Conservation (phyloP, 306 rosid species). For the Casuarina cunninghamiana region DNA sequence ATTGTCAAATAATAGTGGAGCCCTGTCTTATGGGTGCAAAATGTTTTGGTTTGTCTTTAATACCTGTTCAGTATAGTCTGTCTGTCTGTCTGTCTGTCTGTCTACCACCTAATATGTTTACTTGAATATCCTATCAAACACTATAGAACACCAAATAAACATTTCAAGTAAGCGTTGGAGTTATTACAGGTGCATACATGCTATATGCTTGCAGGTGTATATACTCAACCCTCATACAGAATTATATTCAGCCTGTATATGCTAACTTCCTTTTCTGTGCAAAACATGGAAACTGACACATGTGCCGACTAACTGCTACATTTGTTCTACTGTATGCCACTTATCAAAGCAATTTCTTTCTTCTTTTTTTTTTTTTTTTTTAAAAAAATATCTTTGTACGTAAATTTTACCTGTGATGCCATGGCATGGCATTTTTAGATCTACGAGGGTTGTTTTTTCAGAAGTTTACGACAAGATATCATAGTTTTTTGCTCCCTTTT, state of each 20-base stretch:
- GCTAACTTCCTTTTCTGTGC: neutral
- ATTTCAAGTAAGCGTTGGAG: neutral
- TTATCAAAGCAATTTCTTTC: neutral
- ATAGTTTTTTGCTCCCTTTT: neutral
- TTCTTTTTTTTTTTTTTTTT: neutral
- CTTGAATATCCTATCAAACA: neutral
- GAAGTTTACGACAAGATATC: neutral
- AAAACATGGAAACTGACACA: neutral
- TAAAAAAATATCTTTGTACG: neutral
- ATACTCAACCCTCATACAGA: neutral
- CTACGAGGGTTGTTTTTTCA: neutral
- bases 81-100: neutral
- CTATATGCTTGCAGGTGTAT: neutral
- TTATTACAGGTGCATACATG: neutral
- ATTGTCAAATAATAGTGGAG: constrained; percentile 12
- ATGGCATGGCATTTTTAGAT: neutral
- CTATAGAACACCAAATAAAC: neutral
- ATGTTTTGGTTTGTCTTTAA: neutral
- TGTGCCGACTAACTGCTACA: neutral
- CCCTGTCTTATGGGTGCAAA: constrained; percentile 1
- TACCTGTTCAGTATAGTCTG: neutral
- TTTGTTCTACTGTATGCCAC: neutral
- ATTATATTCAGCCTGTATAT: neutral
- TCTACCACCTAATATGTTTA: neutral
- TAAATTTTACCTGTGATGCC: neutral